Percentiles rank a stretch among this genome's conserved stretches.
Conservation (phyloP, 176 grass and related monocot species). For the Cenchrus fungigraminus region DNA sequence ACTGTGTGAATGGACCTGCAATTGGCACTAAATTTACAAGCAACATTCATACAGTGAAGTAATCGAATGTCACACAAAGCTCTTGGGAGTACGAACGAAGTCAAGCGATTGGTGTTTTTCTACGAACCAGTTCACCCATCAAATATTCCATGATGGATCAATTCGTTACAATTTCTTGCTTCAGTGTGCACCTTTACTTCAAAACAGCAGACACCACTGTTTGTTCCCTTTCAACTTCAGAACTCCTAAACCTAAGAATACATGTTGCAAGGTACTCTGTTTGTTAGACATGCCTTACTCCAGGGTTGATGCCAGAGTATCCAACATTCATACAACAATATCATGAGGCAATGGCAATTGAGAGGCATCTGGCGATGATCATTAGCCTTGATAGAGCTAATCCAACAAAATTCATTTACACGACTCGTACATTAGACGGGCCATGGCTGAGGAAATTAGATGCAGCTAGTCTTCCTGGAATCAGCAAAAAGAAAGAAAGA, state of each 20-base stretch:
- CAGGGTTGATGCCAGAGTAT: neutral
- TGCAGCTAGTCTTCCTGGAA: slow-evolving; percentile 8
- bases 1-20: neutral
- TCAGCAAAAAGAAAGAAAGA: neutral
- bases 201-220: neutral
- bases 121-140: too few species aligned
- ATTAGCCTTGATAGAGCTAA: neutral
- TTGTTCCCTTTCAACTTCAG: neutral
- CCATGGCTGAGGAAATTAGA: neutral
- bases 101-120: neutral
- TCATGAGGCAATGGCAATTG: neutral
- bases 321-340: neutral
- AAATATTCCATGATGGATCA: neutral
- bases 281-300: neutral
- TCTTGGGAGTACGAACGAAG: neutral
- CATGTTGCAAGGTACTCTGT: neutral
- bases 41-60: too few species aligned
- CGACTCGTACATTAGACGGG: neutral
- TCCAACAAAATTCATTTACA: slow-evolving; percentile 35
- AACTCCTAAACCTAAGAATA: neutral
- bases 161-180: neutral
- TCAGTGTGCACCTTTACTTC: neutral
- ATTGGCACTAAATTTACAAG: neutral
- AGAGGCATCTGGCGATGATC: neutral
- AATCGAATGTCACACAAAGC: too few species aligned